These are phyloP conservation scores for Lathyrus tuberosus DNA, from an alignment of 306 rosid genomes.

Conservation along the genomic window DNA sequence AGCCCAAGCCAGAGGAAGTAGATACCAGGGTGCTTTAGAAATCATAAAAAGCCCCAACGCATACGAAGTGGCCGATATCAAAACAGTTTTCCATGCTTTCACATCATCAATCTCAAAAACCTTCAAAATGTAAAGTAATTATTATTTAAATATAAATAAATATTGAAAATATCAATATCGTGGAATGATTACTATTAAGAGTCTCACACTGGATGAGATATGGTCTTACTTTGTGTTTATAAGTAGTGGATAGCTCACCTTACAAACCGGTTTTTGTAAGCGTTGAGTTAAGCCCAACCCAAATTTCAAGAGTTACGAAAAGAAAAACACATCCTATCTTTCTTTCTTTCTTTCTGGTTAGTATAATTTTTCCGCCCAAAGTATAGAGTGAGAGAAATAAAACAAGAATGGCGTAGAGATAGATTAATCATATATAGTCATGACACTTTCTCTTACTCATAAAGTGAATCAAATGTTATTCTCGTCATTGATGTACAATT, in stretches of 20 bases:
- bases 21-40: constrained; percentile 93
- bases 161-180: not conserved
- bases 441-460: constrained; percentile 13
- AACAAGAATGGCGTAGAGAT: not conserved
- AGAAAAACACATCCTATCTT: not conserved
- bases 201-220: too few species aligned
- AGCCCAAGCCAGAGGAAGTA: constrained; percentile 99
- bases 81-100: constrained; percentile 83
- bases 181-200: not conserved
- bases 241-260: too few species aligned
- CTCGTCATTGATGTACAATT: not conserved
- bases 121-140: constrained; percentile 43
- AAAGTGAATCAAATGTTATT: constrained; percentile 24
- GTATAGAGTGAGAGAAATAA: not conserved
- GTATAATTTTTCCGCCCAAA: not conserved
- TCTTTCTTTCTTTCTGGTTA: not conserved
- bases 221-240: too few species aligned
- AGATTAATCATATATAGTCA: constrained; percentile 12
- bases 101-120: constrained; percentile 83
- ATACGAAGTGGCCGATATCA: constrained; percentile 83
- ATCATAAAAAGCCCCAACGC: constrained; percentile 81
- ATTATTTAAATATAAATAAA: not conserved
- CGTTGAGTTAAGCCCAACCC: too few species aligned
- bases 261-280: too few species aligned
- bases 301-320: not conserved